These are phyloP conservation scores for Diaporthe sp. DNA, from an alignment of 2,329 filamentous ascomycete species.

Conservation along the genomic window DNA sequence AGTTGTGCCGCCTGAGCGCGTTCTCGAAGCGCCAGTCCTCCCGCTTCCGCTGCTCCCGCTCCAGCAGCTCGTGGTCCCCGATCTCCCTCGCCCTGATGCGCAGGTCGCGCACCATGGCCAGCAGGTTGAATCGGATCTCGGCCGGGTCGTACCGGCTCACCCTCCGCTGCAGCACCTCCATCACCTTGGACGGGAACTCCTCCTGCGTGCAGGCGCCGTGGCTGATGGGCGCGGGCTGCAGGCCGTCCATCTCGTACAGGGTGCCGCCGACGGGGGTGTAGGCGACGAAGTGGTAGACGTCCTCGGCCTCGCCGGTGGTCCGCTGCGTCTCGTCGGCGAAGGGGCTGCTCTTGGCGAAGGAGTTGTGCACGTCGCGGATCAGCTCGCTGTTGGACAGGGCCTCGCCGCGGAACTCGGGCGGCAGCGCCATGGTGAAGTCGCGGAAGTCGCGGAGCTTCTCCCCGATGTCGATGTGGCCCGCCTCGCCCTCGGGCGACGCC, in stretches of 20 bases:
- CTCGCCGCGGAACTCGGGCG: conserved; percentile 75
- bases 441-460: conserved; percentile 79
- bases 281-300: conserved; percentile 97
- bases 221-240: conserved; percentile 91
- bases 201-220: conserved; percentile 80
- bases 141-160: conserved; percentile 85
- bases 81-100: conserved; percentile 81
- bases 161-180: conserved; percentile 85
- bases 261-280: conserved; percentile 84
- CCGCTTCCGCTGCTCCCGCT: conserved; percentile 84
- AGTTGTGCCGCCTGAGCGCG: conserved; percentile 90
- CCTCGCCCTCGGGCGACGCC: conserved; percentile 39
- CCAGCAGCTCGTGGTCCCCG: conserved; percentile 82
- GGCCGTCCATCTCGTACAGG: conserved; percentile 94
- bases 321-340: conserved; percentile 92
- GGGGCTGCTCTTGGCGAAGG: conserved; percentile 87
- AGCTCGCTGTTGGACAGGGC: conserved; percentile 72
- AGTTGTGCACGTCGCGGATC: conserved; percentile 86
- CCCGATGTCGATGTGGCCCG: conserved; percentile 75
- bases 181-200: conserved; percentile 82
- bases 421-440: conserved; percentile 88
- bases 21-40: conserved; percentile 95
- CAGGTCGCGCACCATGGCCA: conserved; percentile 90
- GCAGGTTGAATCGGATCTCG: conserved; percentile 95
- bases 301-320: conserved; percentile 76